phyloP scores from a whole-genome alignment of 441 rosid genomes.

The Eruca vesicaria region DNA sequence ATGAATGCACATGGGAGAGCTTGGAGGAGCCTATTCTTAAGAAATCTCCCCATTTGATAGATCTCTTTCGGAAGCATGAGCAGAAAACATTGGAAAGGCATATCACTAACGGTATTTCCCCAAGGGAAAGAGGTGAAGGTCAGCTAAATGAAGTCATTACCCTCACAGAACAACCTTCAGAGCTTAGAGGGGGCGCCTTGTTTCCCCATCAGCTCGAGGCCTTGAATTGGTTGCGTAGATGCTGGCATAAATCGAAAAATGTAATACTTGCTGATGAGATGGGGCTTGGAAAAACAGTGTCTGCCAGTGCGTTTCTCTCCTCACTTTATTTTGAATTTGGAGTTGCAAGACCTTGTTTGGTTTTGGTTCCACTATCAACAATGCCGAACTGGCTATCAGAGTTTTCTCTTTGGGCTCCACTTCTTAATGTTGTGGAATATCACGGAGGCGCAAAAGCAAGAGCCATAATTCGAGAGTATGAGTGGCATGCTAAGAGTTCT shows the following conservation, averaged over 20 bases:
- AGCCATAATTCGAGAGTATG: slow-evolving; percentile 87
- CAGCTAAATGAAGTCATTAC: slow-evolving; percentile 65
- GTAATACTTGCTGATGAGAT: slow-evolving; percentile 99
- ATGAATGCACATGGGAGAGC: slow-evolving; percentile 99
- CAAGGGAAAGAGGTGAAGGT: slow-evolving; percentile 46
- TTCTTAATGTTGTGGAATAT: slow-evolving; percentile 95
- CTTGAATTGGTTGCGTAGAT: slow-evolving; percentile 96
- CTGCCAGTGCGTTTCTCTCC: slow-evolving; percentile 92
- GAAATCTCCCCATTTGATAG: slow-evolving; percentile 55
- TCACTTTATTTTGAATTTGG: slow-evolving; percentile 92
- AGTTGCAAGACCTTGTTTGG: slow-evolving; percentile 90
- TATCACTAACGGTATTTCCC: slow-evolving; percentile 39
- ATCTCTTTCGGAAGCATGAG: slow-evolving; percentile 73
- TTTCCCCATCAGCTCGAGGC: slow-evolving; percentile 99
- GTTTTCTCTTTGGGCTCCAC: slow-evolving; percentile 95
- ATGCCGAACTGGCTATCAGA: slow-evolving; percentile 99
- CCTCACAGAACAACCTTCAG: slow-evolving; percentile 88
- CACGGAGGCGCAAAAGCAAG: slow-evolving; percentile 98
- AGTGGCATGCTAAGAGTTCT: slow-evolving; percentile 90
- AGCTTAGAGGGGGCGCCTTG: slow-evolving; percentile 87
- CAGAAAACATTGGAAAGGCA: slow-evolving; percentile 61
- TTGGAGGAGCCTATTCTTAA: slow-evolving; percentile 79
- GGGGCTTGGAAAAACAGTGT: slow-evolving; percentile 99
- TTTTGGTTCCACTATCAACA: slow-evolving; percentile 97
- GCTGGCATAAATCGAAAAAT: slow-evolving; percentile 96